phyloP scores from a whole-genome alignment of 495 filamentous ascomycete species.

The Aspergillus olivimuriae region DNA sequence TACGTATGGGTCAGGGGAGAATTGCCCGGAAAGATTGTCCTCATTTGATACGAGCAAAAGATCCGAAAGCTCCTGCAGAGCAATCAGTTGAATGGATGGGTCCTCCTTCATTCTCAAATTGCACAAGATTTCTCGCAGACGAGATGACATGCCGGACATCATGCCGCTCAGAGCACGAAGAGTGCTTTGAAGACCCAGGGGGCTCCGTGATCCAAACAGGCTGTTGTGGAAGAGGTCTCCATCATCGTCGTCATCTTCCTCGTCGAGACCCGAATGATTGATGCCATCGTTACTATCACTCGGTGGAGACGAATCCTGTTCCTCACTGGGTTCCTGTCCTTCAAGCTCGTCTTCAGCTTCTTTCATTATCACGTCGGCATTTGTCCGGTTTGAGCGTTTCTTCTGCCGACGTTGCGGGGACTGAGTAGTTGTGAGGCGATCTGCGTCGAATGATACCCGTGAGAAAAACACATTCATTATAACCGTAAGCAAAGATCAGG shows the following conservation, averaged over 20 bases:
- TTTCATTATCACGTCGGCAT: slow-evolving; percentile 45
- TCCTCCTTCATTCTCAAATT: slow-evolving; percentile 86
- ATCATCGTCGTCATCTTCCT: slow-evolving; percentile 70
- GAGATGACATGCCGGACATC: slow-evolving; percentile 74
- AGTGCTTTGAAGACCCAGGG: slow-evolving; percentile 68
- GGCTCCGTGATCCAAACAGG: slow-evolving; percentile 61
- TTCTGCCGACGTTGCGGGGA: slow-evolving; percentile 41
- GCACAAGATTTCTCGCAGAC: slow-evolving; percentile 74
- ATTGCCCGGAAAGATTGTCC: slow-evolving; percentile 92
- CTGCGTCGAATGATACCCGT: slow-evolving; percentile 8
- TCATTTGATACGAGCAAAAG: slow-evolving; percentile 91
- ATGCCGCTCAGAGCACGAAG: slow-evolving; percentile 84
- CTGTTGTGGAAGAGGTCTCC: slow-evolving; percentile 72
- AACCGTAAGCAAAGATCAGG: not conserved
- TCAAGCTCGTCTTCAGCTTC: slow-evolving; percentile 41
- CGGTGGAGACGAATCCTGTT: slow-evolving; percentile 35
- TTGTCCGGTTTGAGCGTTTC: slow-evolving; percentile 50
- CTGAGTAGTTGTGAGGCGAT: slow-evolving; percentile 28
- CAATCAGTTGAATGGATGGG: slow-evolving; percentile 81
- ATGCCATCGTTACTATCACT: slow-evolving; percentile 58
- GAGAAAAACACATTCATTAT: not conserved
- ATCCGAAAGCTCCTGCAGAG: slow-evolving; percentile 89
- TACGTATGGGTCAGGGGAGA: slow-evolving; percentile 88
- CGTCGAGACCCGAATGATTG: slow-evolving; percentile 47
- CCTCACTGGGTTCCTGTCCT: slow-evolving; percentile 29